Evolutionary conservation across 768 basidiomycete genomes (phyloP), one percentile per base, ranked within the genome.

Genomic region (Trametes villosa): DNA sequence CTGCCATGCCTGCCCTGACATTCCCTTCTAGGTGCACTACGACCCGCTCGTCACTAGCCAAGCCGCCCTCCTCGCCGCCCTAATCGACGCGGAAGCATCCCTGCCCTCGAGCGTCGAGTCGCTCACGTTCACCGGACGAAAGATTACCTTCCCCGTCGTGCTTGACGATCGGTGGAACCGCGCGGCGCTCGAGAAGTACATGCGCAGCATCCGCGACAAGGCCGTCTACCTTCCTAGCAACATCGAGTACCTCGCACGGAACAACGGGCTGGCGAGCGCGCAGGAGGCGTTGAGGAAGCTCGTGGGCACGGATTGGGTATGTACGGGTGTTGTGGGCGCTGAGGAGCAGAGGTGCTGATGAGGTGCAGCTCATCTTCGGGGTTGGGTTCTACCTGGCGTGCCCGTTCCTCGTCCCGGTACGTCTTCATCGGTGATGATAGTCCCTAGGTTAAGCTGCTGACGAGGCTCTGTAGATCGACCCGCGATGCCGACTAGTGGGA

Each of bases 171-270:
- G 75, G 6, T 84, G 86, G 81, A 81, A 70, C 59, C 75, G 75
- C 9, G 83, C 83, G 12, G 85, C 86, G 4, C 73, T 88, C 27
- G 69, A 79, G 44, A 77, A 81, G 22, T 88, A 91, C 68, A 86
- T 83, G 81, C 72, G 70, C 8, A 79, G 81, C 0, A 82, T 76
- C 0, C 75, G 88, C 11, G 76, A 80, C 47, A 79, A 79, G 50
- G 87, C 87, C 0, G 84, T 83, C 1, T 91, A 89, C 70, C 73
- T 91, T 0, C 88, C 87, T 0, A 85, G 83, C 68, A 89, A 91
- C 64, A 73, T 88, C 34, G 83, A 86, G 38, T 89, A 89, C 65
- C 77, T 89, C 1, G 86, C 86, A 0, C 75, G 73, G 38, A 87
- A 86, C 44, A 88, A 87, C 63, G 86, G 86, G 0, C 72, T 88